A percentile compares a stretch with the other conserved stretches of the same genome.
Evolutionary conservation across 495 filamentous ascomycete species (phyloP).

Genomic region (Hypoxylon lenormandii): DNA sequence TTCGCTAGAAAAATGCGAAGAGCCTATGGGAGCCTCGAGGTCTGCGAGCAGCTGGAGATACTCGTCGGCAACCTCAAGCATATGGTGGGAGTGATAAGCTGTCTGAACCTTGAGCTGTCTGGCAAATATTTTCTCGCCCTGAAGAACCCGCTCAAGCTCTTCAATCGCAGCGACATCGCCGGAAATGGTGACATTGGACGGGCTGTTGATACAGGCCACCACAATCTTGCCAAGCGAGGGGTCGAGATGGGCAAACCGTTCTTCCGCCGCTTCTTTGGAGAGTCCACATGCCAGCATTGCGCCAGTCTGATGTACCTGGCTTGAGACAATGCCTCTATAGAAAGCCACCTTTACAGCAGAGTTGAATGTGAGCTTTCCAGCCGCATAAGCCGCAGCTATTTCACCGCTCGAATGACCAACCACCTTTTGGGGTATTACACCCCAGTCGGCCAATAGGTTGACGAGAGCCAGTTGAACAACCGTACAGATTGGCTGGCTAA

Average conservation of each 20-base stretch:
- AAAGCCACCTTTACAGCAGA: conserved; percentile 63
- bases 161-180: conserved; percentile 56
- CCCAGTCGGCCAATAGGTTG: conserved; percentile 62
- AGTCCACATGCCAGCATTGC: conserved; percentile 62
- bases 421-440: conserved; percentile 61
- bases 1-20: not conserved
- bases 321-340: conserved; percentile 48
- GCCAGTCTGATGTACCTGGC: conserved; percentile 40
- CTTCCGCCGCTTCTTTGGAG: conserved; percentile 34
- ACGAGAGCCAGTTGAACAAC: conserved; percentile 65
- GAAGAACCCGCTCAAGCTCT: conserved; percentile 45
- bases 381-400: conserved; percentile 64
- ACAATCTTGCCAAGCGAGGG: conserved; percentile 35
- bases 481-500: conserved; percentile 55
- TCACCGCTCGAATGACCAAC: conserved; percentile 73
- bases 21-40: not conserved
- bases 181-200: conserved; percentile 60
- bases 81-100: conserved; percentile 62
- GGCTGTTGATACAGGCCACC: conserved; percentile 64
- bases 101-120: conserved; percentile 54
- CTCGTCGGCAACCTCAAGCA: conserved; percentile 53
- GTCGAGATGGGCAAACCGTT: conserved; percentile 43
- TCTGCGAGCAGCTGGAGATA: conserved; percentile 45
- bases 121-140: conserved; percentile 52
- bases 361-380: conserved; percentile 55